Evolutionary conservation across 2,329 filamentous ascomycete species (phyloP).

Genomic region (Achaetomium macrosporum): DNA sequence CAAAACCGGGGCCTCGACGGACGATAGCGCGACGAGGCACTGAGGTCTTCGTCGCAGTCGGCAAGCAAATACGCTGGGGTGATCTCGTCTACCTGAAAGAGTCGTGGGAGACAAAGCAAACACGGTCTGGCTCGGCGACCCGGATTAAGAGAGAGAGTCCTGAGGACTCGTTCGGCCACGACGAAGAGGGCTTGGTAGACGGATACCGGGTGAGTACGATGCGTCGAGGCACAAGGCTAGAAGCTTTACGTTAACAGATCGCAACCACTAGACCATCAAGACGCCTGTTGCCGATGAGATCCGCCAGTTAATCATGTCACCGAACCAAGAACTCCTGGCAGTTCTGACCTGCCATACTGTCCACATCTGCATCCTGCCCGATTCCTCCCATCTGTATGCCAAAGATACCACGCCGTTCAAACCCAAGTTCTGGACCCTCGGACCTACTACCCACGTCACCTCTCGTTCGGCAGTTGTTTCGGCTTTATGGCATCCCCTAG

Average conservation of each 20-base stretch:
- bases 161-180: slow-evolving; percentile 32
- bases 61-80: slow-evolving; percentile 87
- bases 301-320: slow-evolving; percentile 77
- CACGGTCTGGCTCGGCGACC: slow-evolving; percentile 25
- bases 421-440: slow-evolving; percentile 83
- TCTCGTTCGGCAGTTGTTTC: slow-evolving; percentile 76
- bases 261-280: slow-evolving; percentile 57
- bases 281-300: slow-evolving; percentile 76
- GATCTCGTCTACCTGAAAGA: slow-evolving; percentile 77
- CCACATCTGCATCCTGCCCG: slow-evolving; percentile 80
- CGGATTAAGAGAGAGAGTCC: slow-evolving; percentile 47
- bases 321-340: slow-evolving; percentile 73
- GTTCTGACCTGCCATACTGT: slow-evolving; percentile 83
- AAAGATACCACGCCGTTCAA: slow-evolving; percentile 64
- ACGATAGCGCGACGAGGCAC: slow-evolving; percentile 77
- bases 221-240: not conserved
- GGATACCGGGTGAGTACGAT: slow-evolving; percentile 42
- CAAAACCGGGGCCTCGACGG: slow-evolving; percentile 45
- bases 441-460: slow-evolving; percentile 84
- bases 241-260: not conserved
- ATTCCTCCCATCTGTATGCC: slow-evolving; percentile 67
- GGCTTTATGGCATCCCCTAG: slow-evolving; percentile 87
- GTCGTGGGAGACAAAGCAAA: slow-evolving; percentile 38
- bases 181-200: slow-evolving; percentile 27
- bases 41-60: slow-evolving; percentile 82